Base-by-base conservation (phyloP, 2,329 filamentous ascomycete species). In the Claviceps digitariae region DNA sequence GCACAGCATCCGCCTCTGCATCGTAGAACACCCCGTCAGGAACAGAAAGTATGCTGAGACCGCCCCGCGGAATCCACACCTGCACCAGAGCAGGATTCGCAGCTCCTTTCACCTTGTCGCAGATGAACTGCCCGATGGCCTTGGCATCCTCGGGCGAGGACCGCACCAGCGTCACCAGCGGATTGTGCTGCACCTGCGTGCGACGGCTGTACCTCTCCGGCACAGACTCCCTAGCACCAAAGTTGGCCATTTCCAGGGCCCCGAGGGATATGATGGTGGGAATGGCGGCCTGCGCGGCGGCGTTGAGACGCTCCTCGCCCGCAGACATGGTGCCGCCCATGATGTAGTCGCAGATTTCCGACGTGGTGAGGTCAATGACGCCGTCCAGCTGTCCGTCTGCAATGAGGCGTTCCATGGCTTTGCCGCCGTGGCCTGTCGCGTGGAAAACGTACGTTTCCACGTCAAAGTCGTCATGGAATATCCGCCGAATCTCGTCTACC, bases 301-400 rank as follows among this genome's bases (percentile, higher is more conserved):
- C 79, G 23, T 76, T 73, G 1, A 88, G 69, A 23, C 84, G 71
- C 6, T 68, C 60, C 1, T 72, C 67, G 0, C 79, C 82, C 0
- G 83, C 82, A 31, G 73, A 75, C 68, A 87, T 75, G 3, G 80
- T 73, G 0, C 84, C 83, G 0, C 81, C 84, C 17, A 77, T 75
- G 1, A 86, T 57, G 48, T 80, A 68, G 60, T 87, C 84, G 45
- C 77, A 78, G 20, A 86, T 73, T 60, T 88, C 84, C 0, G 82
- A 85, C 0, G 83, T 87, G 0, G 84, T 87, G n/a, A 87, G 66
- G 60, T 88, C 84, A 3, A 87, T 67, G 0, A 87, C 74, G 0
- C 78, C 84, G 59, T 86, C 81, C 1, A 88, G 68, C n/a, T 70
- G 67, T 0, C 72, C 72, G 58, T 83, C 77, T 0, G 63, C 61